Percentiles rank a stretch among this genome's conserved stretches.
Evolutionary conservation across 2,329 filamentous ascomycete genomes (phyloP).

Genomic region (Aurifilum marmelostoma): DNA sequence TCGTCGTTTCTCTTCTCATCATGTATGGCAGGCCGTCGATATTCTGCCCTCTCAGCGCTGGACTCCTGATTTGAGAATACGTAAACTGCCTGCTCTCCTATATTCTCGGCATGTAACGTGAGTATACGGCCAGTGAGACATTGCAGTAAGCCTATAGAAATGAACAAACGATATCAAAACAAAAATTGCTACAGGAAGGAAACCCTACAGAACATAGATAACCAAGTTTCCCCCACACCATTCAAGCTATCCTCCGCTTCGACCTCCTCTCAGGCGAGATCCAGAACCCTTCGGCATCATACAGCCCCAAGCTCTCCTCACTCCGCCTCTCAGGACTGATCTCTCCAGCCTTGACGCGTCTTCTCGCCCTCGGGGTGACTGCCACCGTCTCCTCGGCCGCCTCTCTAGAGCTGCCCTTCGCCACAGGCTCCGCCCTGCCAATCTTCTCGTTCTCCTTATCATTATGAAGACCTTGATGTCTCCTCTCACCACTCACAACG

Average conservation of each 20-base stretch:
- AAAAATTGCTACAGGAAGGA: neutral
- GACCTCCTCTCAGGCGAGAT: constrained; percentile 44
- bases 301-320: constrained; percentile 46
- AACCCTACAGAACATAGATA: neutral
- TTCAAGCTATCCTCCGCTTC: constrained; percentile 8
- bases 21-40: neutral
- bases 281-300: constrained; percentile 52
- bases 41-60: too few species aligned
- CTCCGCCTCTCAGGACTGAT: constrained; percentile 32
- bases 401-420: neutral
- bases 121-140: neutral
- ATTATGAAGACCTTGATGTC: neutral
- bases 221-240: neutral
- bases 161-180: neutral
- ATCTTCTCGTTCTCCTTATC: constrained; percentile 20
- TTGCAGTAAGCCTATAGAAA: neutral
- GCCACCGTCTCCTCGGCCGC: neutral
- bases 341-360: neutral
- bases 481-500: neutral
- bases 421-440: constrained; percentile 20
- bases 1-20: neutral
- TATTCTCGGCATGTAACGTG: neutral
- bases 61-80: neutral
- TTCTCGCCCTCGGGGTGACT: neutral
- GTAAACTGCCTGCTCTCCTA: neutral